These are phyloP conservation scores for Avena insularis DNA, from an alignment of 176 grass and related monocot species.

Conservation along the genomic window DNA sequence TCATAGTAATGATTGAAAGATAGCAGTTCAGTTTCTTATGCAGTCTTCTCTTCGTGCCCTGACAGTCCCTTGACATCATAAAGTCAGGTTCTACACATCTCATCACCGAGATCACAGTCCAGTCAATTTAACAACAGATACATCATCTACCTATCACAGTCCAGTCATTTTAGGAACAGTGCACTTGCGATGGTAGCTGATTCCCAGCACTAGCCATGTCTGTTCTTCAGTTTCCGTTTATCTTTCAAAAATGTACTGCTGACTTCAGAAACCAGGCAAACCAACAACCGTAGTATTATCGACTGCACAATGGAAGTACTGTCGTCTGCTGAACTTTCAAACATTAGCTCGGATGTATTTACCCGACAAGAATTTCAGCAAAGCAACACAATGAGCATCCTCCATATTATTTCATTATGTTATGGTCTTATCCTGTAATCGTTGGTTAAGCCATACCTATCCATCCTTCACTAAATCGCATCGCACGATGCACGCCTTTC, in stretches of 20 bases:
- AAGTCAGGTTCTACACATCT: not conserved
- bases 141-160: not conserved
- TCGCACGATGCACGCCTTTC: conserved; percentile 40
- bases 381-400: conserved; percentile 16
- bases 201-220: conserved; percentile 10
- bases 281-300: conserved; percentile 33
- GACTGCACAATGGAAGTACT: conserved; percentile 29
- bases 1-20: not conserved
- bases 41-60: not conserved
- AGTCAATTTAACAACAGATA: not conserved
- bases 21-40: not conserved
- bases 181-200: conserved; percentile 8
- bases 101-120: not conserved
- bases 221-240: conserved; percentile 35
- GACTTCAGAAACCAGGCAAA: conserved; percentile 18
- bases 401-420: conserved; percentile 38
- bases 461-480: conserved; percentile 52
- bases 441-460: conserved; percentile 58
- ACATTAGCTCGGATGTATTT: conserved; percentile 14
- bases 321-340: not conserved
- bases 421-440: conserved; percentile 39
- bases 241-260: conserved; percentile 3
- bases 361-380: conserved; percentile 40
- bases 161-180: conserved; percentile 29
- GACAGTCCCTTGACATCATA: not conserved